Base-by-base conservation (phyloP, 768 basidiomycete genomes). In the Candolleomyces aberdarensis region DNA sequence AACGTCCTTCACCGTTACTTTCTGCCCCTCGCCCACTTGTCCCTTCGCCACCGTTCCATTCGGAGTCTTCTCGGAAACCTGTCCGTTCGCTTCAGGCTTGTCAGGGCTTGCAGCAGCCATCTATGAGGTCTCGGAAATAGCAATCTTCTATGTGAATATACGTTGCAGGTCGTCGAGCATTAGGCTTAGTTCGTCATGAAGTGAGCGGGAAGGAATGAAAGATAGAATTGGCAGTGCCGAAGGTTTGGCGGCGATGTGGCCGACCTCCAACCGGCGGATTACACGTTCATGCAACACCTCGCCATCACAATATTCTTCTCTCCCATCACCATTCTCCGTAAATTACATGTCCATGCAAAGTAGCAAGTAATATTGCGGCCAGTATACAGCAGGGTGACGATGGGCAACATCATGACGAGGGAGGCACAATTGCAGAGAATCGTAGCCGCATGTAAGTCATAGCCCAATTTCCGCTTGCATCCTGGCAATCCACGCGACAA, bases 401-500 rank as follows among this genome's bases (percentile, higher is more conserved):
- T 43, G 13, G 11, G 13, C 11, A 15, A 22, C 8, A 17, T 20
- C 20, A 26, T 53, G 13, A 11, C 53, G 36, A 14, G 13, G 7
- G 10, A 11, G 26, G 26, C n/a, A 55, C 64, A 41, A 81, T 71
- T 48, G 89, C 87, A 50, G 74, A 76, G 63, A 90, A 86, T 56
- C 91, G 78, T 66, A 93, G 70, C 52, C 92, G 76, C 62, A 83
- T 83, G 67, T 91, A 92, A 80, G 92, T 84, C 75, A 91, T 75
- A 32, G 80, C 74, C 89, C 89, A 91, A 11, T 80, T 80, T 15
- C 86, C 86, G 29, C 75, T 72, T n/a, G 65, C 69, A 69, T 90
- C 86, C 66, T 76, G 75, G 68, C 80, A 85, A 65, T 88, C 88
- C 32, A 83, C 71, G 46, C 69, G 71, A 64, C 83, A 83, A 66